Evolutionary conservation across 1,284 basidiomycete species (phyloP), one percentile per base, ranked within the genome.

Genomic region (Ganoderma lingzhi): DNA sequence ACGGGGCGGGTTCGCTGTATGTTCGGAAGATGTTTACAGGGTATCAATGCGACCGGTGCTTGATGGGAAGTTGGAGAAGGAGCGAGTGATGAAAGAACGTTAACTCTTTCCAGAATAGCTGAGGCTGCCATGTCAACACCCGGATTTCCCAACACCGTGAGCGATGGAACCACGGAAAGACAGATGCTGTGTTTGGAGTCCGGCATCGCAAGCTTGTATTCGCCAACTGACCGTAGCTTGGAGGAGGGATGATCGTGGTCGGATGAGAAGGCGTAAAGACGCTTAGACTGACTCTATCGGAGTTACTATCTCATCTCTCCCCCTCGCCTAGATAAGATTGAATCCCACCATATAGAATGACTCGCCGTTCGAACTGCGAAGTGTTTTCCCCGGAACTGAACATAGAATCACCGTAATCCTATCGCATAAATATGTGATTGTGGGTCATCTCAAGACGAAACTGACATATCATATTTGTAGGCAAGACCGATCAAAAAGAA

Each of bases 81-180:
- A 44, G 23, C 39, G 39, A 23, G 53, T 55, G 37, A 42, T 56
- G 23, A 56, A 55, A 23, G 39, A 64, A 42, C n/a, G 19, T 28
- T 23, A 17, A 15, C 19, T 58, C 17, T 12, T 64, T 64, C 67
- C 45, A 55, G 63, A 68, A 67, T 19, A 14, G 19, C 12, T 60
- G 42, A 48, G 42, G 66, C 62, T 68, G 67, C 63, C 67, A 64
- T 68, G 67, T 64, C 63, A 48, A 68, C 63, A 12, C 42, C 35
- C 8, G 35, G 48, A n/a, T 39, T 62, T 68, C 63, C 48, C 58
- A 39, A 61, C 35, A 45, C 23, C 39, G 28, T 28, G 39, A 37
- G 41, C 32, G 63, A 45, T 35, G 62, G 41, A 39, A 30, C 14
- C 37, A 41, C 14, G 39, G n/a, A 17, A 9, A 28, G 39, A 41